Evolutionary conservation across 192 early-diverging fungal genomes (phyloP).

Genomic region (Glomus cerebriforme): DNA sequence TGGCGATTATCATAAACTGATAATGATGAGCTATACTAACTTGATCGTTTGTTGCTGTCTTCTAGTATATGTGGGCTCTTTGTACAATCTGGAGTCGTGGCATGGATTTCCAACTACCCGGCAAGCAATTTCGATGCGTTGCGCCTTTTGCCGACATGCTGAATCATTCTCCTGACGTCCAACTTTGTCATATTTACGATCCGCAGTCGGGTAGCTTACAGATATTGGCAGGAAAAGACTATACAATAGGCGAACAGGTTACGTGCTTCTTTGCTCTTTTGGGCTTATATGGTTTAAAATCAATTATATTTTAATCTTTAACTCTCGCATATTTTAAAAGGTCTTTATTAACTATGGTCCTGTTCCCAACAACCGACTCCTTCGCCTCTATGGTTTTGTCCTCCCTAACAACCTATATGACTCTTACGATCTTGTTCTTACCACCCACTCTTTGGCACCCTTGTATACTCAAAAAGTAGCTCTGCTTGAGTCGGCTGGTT

Average conservation of each 20-base stretch:
- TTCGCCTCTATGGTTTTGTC: slow-evolving; percentile 46
- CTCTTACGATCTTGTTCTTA: slow-evolving; percentile 40
- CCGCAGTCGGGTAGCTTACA: slow-evolving; percentile 27
- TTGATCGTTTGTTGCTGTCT: too few relatives aligned
- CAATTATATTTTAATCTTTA: slow-evolving; percentile 4
- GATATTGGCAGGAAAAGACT: slow-evolving; percentile 45
- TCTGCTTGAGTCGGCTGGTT: slow-evolving; percentile 29
- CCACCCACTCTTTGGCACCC: slow-evolving; percentile 36
- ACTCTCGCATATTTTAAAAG: not conserved
- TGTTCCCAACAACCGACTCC: slow-evolving; percentile 39
- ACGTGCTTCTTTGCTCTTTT: not conserved
- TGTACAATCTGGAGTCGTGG: slow-evolving; percentile 43
- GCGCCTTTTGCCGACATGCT: slow-evolving; percentile 47
- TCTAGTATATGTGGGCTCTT: slow-evolving; percentile 44
- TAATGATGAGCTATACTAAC: too few relatives aligned
- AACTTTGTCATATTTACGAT: slow-evolving; percentile 38
- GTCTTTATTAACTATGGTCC: slow-evolving; percentile 45
- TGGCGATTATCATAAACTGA: too few relatives aligned
- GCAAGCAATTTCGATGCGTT: slow-evolving; percentile 35
- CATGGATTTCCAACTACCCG: slow-evolving; percentile 41
- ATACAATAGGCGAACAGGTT: slow-evolving; percentile 36
- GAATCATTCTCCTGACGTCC: slow-evolving; percentile 38
- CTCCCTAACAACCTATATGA: slow-evolving; percentile 40
- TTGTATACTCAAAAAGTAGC: slow-evolving; percentile 40
- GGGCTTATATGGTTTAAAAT: not conserved